Evolutionary conservation across 257 asterid genomes (phyloP), one percentile per base, ranked within the genome.

Genomic region (Nicotiana undulata): DNA sequence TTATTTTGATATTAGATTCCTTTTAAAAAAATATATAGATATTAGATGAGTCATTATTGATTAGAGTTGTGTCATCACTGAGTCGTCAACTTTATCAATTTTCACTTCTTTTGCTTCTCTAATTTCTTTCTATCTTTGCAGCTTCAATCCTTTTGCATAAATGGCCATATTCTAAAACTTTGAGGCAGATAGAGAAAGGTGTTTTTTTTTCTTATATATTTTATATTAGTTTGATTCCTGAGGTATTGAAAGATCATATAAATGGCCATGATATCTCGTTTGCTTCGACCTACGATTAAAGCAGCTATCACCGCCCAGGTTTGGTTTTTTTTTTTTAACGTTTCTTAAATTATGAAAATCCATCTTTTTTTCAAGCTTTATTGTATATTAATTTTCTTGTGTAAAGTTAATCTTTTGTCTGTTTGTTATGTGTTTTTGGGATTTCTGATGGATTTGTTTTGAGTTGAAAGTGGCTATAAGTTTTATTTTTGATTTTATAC

Each of bases 241-340:
- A 32, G 52, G 0, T 13, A 13, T 56, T 12, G 4, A 59, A 22
- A 29, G 13, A 13, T 44, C 59, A 22, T 46, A 70, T 70, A 34
- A 67, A 80, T 86, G 83, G 82, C 76, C 9, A 20, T 40, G 79
- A 84, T 90, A 86, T 86, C 82, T 83, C 94, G 95, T 80, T 89
- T 91, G 29, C 66, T 89, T 79, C 85, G 86, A 83, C 87, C 88
- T 67, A 70, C 87, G 67, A 86, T 88, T 80, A 85, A 86, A 87
- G 85, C 82, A 22, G 85, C 89, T 49, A 26, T 49, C 83, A 81
- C 53, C 63, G 6, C 70, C 80, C 87, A 89, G 94, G 96, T 91
- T 63, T 60, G 34, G n/a, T n/a, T n/a, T n/a, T n/a, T n/a, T 37
- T 82, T 44, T 40, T 44, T 74, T 26, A 0, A 12, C 1, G 17